Evolutionary conservation across 2,329 filamentous ascomycete species (phyloP), one percentile per base, ranked within the genome.

Genomic region (Lachnellula occidentalis): DNA sequence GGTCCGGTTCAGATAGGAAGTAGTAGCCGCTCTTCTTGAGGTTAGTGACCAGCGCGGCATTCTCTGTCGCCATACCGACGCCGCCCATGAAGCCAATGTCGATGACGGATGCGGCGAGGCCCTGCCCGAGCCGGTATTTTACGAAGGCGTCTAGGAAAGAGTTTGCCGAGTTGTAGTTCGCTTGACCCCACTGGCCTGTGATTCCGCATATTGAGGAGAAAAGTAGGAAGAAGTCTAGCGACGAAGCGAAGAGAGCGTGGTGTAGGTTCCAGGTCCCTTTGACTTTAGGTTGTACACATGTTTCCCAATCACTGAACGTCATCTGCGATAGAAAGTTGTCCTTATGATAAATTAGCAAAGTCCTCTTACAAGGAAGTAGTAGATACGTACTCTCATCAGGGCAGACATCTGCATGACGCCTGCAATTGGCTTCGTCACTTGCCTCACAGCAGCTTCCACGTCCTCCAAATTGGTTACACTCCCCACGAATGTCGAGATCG

Each of bases 81-180:
- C 67, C 72, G 3, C 65, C 67, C 14, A 84, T 73, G 1, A 74
- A 73, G 0, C 78, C 79, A 9, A 84, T 67, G 60, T 83, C 76
- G 2, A 85, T 68, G 0, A 73, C 74, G 0, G 75, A 70, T 31
- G 74, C 76, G 2, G 73, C 67, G 3, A 76, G 66, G 4, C 74
- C 73, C 34, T 64, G 65, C 1, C 61, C 61, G 0, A 67, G 67
- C 3, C 76, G 71, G 22, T 45, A 45, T 3, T 22, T 5, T 7
- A 22, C 41, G 41, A 45, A 45, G 4, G 69, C 64, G 46, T 76
- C 71, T 3, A 77, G 67, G 68, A 74, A 78, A 24, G 72, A 71
- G 61, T 79, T 79, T 2, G 60, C 71, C 0, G 69, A 63, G 9
- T 66, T 63, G 50, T 73, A 73, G 21, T 62, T 69, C 2, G 62